A percentile compares a stretch with the other conserved stretches of the same genome.
Evolutionary conservation across 768 basidiomycete genomes (phyloP).

Genomic region (Rhizopogon roseolus): DNA sequence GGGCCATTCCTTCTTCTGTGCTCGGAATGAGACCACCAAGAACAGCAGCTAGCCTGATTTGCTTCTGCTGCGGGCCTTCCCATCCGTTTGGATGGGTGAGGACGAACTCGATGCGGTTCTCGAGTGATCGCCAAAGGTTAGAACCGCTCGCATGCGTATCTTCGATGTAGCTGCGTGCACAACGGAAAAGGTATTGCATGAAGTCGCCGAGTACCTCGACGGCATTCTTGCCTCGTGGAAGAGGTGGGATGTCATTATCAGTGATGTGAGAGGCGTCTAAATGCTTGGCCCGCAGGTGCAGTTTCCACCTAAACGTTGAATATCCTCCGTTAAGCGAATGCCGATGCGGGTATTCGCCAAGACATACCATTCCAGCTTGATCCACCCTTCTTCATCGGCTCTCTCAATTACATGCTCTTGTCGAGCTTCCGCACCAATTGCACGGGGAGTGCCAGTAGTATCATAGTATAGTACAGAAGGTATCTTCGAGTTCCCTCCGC

Average conservation of each 20-base stretch:
- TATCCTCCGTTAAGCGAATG: background rate
- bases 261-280: constrained; percentile 24
- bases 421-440: constrained; percentile 42
- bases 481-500: constrained; percentile 42
- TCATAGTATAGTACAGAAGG: constrained; percentile 47
- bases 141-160: constrained; percentile 40
- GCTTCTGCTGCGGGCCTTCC: constrained; percentile 54
- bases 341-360: background rate
- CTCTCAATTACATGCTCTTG: constrained; percentile 32
- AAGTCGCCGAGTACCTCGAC: constrained; percentile 45
- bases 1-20: constrained; percentile 30
- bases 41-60: constrained; percentile 51
- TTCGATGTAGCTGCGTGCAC: constrained; percentile 41
- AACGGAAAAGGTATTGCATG: constrained; percentile 39
- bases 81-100: constrained; percentile 64
- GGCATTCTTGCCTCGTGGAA: constrained; percentile 37
- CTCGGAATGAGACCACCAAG: constrained; percentile 46
- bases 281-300: constrained; percentile 34
- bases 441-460: constrained; percentile 30
- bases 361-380: constrained; percentile 40
- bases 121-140: constrained; percentile 41
- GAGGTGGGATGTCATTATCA: constrained; percentile 31
- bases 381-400: constrained; percentile 42
- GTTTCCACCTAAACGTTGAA: constrained; percentile 25
- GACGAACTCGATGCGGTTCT: constrained; percentile 42